Percentiles rank a stretch among this genome's conserved stretches.
Conservation (phyloP, 2,329 filamentous ascomycete species). For the Sporothrix pseudoabietina region DNA sequence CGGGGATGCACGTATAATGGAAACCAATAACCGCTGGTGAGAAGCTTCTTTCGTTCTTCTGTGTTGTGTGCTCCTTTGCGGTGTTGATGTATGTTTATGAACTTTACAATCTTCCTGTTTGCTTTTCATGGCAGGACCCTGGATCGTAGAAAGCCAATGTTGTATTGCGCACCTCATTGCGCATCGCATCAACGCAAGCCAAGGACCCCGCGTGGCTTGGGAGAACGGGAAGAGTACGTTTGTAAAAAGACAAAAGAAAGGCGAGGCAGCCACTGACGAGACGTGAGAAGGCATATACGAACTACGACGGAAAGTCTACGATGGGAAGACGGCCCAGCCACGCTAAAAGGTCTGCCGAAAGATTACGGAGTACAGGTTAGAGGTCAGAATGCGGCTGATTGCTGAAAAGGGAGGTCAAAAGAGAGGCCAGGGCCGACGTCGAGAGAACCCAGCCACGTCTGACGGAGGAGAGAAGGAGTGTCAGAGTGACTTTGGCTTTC, state of each 20-base stretch:
- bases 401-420: neutral
- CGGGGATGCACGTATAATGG: neutral
- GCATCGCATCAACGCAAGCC: neutral
- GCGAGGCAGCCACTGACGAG: too few relatives aligned
- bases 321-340: neutral
- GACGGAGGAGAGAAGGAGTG: neutral
- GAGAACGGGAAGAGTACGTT: neutral
- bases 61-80: neutral
- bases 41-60: neutral
- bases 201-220: slow-evolving; percentile 12
- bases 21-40: neutral
- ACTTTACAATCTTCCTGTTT: neutral
- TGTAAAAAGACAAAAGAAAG: too few relatives aligned
- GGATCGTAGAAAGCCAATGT: neutral
- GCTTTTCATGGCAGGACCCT: neutral
- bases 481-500: neutral
- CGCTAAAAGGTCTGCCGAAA: neutral
- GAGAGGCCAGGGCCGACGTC: neutral
- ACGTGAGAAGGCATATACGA: neutral
- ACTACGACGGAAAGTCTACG: neutral
- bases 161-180: neutral
- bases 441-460: neutral
- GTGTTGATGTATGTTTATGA: neutral
- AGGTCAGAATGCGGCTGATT: slow-evolving; percentile 1
- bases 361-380: too few relatives aligned